A percentile compares a stretch with the other conserved stretches of the same genome.
Conservation (phyloP, 2,329 filamentous ascomycete species). For the Cyphellophora attinorum region DNA sequence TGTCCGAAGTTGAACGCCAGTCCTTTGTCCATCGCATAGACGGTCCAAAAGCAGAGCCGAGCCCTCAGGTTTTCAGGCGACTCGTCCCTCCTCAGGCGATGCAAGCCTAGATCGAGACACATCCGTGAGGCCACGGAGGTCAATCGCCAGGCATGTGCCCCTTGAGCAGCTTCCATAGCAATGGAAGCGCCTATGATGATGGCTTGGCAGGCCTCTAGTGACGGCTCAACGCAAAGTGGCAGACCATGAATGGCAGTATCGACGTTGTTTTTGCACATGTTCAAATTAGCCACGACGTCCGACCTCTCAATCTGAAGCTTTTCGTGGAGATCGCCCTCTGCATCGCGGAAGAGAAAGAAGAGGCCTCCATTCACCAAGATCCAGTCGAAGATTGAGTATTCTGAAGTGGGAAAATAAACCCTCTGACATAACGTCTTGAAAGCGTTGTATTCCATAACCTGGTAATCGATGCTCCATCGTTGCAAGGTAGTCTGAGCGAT, state of each 20-base stretch:
- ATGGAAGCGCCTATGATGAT: constrained; percentile 52
- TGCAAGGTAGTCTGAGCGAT: neutral
- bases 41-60: constrained; percentile 44
- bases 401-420: constrained; percentile 33
- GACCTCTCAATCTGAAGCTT: constrained; percentile 16
- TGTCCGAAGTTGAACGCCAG: constrained; percentile 52
- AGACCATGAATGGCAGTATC: constrained; percentile 38
- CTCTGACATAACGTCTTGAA: constrained; percentile 31
- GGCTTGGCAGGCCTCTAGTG: constrained; percentile 47
- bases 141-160: constrained; percentile 56
- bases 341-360: constrained; percentile 25
- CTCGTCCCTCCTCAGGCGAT: constrained; percentile 30
- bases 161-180: constrained; percentile 52
- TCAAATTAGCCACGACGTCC: constrained; percentile 22
- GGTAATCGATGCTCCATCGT: neutral
- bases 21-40: constrained; percentile 50
- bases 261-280: constrained; percentile 33
- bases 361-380: constrained; percentile 30
- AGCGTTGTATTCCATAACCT: constrained; percentile 20
- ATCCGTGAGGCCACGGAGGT: constrained; percentile 50
- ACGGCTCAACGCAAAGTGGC: constrained; percentile 48
- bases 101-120: constrained; percentile 54
- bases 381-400: constrained; percentile 30
- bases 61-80: constrained; percentile 21
- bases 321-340: constrained; percentile 7